Base-by-base conservation (phyloP, 257 asterid species). In the Solanum chiquidenum region DNA sequence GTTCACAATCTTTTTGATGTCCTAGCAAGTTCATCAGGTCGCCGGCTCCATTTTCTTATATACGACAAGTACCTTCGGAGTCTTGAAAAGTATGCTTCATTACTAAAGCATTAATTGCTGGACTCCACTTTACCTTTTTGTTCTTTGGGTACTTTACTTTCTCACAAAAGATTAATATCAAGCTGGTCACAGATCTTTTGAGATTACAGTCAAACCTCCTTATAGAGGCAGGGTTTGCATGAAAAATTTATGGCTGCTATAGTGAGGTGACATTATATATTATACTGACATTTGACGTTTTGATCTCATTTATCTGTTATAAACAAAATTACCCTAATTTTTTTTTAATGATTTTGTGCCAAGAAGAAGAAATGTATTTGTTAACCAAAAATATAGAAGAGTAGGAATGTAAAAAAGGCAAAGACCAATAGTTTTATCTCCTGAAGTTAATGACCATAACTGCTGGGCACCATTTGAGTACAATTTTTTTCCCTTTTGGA, bases 1-100 rank as follows among this genome's bases (percentile, higher is more conserved):
- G 99, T 93, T 89, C 97, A 95, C 92, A 96, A 96, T 93, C 99
- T 96, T 86, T 96, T 93, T 88, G 95, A 94, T 90, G 93, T 91
- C 90, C 92, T 96, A 88, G 93, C 98, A 52, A 92, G 93, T 90
- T 90, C 98, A 85, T 92, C 98, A 64, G 91, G 92, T 60, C 91
- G 88, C 88, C 94, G 97, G 82, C 98, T 96, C 88, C 99, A 96
- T 94, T 96, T 93, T 90, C 94, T 96, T 74, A 91, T 94, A 75
- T 95, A 92, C 69, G 95, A 94, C 92, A 95, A 96, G 93, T 96
- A 95, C 90, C 97, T 96, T 37, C 94, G 96, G 75, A 92, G 93
- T 93, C 96, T 96, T 87, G 98, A 93, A 85, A 96, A 94, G 99
- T 96, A 95, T 84, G 96, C 90, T 73, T 85, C 88, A 85, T 90